phyloP scores from a whole-genome alignment of 495 filamentous ascomycete species.

The Hyaloscypha variabilis region DNA sequence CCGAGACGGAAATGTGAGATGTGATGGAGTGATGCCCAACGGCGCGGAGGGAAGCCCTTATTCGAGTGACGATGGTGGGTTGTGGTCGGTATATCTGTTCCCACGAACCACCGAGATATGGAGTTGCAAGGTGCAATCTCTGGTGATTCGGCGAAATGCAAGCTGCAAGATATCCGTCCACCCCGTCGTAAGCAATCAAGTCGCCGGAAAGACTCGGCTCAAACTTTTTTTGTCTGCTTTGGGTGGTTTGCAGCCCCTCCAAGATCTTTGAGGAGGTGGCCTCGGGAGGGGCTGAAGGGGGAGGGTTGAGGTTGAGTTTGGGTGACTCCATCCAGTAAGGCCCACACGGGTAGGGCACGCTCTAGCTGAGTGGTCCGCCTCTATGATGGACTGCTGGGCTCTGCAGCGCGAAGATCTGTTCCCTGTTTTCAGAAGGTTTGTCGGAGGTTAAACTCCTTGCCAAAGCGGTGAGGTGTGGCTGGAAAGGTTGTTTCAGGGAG shows the following conservation, averaged over 20 bases:
- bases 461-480: conserved; percentile 28
- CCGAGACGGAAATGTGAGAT: conserved; percentile 5
- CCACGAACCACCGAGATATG: too few species aligned
- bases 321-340: conserved; percentile 1
- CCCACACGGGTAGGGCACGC: conserved; percentile 5
- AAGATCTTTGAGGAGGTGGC: neutral
- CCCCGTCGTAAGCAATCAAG: conserved; percentile 16
- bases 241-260: neutral
- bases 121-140: neutral
- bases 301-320: neutral
- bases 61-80: neutral
- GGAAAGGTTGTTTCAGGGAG: neutral
- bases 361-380: conserved; percentile 13
- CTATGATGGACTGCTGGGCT: neutral
- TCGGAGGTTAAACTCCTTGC: conserved; percentile 1
- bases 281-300: neutral
- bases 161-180: conserved; percentile 9
- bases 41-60: neutral
- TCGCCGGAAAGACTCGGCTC: conserved; percentile 29
- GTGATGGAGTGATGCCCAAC: conserved; percentile 3
- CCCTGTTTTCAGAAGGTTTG: neutral
- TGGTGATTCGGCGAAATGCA: neutral
- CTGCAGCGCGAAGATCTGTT: neutral
- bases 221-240: neutral
- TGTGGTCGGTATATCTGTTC: neutral